phyloP scores from a whole-genome alignment of 208 protist species.

The Acanthamoeba lenticulata region DNA sequence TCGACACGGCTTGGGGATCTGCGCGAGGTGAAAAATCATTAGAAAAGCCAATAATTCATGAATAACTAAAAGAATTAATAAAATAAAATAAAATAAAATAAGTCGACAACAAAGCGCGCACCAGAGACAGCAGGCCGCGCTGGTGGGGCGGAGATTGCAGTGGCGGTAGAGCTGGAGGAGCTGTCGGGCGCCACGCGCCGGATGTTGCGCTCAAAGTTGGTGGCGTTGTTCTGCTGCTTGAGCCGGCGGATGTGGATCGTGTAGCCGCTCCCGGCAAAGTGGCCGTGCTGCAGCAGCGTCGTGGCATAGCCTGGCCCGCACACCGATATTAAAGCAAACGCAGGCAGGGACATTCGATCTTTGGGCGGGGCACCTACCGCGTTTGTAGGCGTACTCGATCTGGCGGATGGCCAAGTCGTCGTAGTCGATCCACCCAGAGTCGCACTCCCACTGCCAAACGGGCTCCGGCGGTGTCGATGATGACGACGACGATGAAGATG shows the following conservation, averaged over 20 bases:
- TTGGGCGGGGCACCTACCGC: too few species aligned
- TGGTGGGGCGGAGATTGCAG: neutral
- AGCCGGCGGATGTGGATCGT: neutral
- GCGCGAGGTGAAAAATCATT: too few species aligned
- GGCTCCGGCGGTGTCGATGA: neutral
- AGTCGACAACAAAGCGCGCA: too few species aligned
- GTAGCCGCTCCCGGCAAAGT: neutral
- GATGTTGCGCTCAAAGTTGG: conserved; percentile 31
- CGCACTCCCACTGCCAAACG: conserved; percentile 11
- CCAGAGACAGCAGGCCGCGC: too few species aligned
- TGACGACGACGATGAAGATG: too few species aligned
- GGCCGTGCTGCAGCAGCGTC: neutral
- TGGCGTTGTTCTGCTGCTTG: neutral
- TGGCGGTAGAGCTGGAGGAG: neutral
- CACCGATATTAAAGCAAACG: neutral
- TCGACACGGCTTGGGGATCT: neutral
- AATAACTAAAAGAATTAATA: too few species aligned
- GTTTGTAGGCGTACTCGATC: neutral
- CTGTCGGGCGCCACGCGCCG: neutral
- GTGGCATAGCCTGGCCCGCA: neutral
- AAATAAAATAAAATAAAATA: too few species aligned
- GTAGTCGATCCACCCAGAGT: conserved; percentile 27
- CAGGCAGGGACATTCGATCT: neutral
- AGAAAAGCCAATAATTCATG: too few species aligned
- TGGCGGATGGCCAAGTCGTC: neutral